Evolutionary conservation across 2,329 filamentous ascomycete genomes (phyloP).

Genomic region (Colletotrichum limetticola): DNA sequence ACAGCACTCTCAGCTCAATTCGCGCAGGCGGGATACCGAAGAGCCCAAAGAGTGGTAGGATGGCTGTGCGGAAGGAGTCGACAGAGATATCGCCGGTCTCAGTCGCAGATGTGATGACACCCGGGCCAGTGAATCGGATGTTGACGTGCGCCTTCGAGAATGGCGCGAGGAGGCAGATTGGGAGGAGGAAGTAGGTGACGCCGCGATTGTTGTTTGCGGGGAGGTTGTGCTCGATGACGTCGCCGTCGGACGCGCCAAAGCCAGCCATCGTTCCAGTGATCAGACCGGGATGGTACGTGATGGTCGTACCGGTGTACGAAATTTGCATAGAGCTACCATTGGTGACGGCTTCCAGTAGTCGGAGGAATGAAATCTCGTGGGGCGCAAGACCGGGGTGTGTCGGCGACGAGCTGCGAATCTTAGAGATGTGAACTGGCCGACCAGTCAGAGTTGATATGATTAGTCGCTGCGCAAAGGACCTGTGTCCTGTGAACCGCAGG

Average conservation of each 20-base stretch:
- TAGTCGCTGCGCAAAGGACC: constrained; percentile 84
- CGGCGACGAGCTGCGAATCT: constrained; percentile 88
- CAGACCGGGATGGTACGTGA: constrained; percentile 91
- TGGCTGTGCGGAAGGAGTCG: constrained; percentile 92
- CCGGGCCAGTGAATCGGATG: constrained; percentile 87
- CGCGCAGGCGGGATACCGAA: constrained; percentile 86
- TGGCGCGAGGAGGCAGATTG: constrained; percentile 88
- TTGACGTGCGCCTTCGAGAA: constrained; percentile 94
- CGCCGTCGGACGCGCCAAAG: constrained; percentile 74
- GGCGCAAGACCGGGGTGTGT: constrained; percentile 89
- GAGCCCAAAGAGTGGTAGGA: constrained; percentile 87
- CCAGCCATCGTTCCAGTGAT: constrained; percentile 88
- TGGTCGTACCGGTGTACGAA: constrained; percentile 92
- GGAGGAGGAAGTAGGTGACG: constrained; percentile 90
- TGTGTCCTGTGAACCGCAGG: constrained; percentile 85
- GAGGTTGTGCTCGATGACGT: constrained; percentile 84
- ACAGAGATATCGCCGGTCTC: constrained; percentile 87
- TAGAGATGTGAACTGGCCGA: constrained; percentile 88
- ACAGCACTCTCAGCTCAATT: constrained; percentile 86
- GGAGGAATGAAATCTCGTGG: constrained; percentile 95
- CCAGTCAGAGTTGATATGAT: constrained; percentile 93
- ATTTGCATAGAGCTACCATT: constrained; percentile 97
- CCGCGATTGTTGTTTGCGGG: constrained; percentile 82
- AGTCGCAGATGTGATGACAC: constrained; percentile 91
- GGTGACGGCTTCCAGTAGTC: constrained; percentile 92